These are phyloP conservation scores for Tetracladium marchalianum DNA, from an alignment of 495 filamentous ascomycete species.

Conservation along the genomic window DNA sequence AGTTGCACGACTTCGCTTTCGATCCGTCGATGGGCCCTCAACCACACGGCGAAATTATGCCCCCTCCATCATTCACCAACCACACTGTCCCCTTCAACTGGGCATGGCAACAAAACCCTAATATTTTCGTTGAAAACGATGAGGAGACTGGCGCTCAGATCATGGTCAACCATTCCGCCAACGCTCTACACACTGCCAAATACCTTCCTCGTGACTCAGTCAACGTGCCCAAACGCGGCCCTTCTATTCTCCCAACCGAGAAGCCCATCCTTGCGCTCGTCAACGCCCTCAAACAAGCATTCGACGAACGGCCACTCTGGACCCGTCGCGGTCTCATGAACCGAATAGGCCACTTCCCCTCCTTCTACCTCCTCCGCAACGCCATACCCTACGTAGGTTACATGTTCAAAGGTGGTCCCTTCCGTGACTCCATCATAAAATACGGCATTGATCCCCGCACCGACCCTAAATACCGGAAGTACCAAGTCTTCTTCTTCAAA, in stretches of 20 bases:
- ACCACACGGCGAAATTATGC: slow-evolving; percentile 58
- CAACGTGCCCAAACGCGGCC: slow-evolving; percentile 36
- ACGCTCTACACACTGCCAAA: slow-evolving; percentile 39
- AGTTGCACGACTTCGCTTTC: slow-evolving; percentile 66
- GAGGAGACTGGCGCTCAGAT: slow-evolving; percentile 20
- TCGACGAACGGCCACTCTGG: slow-evolving; percentile 73
- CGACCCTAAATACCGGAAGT: slow-evolving; percentile 62
- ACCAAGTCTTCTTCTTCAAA: slow-evolving; percentile 82
- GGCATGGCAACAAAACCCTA: slow-evolving; percentile 42
- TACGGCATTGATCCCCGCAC: slow-evolving; percentile 79
- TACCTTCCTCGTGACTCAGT: slow-evolving; percentile 53
- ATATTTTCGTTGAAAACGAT: slow-evolving; percentile 26
- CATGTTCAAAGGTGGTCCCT: slow-evolving; percentile 82
- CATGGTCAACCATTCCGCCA: slow-evolving; percentile 28
- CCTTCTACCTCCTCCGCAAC: slow-evolving; percentile 44
- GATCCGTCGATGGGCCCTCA: slow-evolving; percentile 49
- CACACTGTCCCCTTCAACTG: slow-evolving; percentile 61
- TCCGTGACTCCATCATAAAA: slow-evolving; percentile 74
- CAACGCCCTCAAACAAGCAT: slow-evolving; percentile 43
- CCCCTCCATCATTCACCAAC: slow-evolving; percentile 66
- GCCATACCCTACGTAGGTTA: slow-evolving; percentile 74
- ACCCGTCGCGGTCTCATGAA: slow-evolving; percentile 74
- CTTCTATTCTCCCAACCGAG: slow-evolving; percentile 33
- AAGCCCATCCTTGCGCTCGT: slow-evolving; percentile 47
- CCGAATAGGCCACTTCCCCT: slow-evolving; percentile 33